phyloP scores from a whole-genome alignment of 768 basidiomycete genomes.

The Trametes cinnabarina region DNA sequence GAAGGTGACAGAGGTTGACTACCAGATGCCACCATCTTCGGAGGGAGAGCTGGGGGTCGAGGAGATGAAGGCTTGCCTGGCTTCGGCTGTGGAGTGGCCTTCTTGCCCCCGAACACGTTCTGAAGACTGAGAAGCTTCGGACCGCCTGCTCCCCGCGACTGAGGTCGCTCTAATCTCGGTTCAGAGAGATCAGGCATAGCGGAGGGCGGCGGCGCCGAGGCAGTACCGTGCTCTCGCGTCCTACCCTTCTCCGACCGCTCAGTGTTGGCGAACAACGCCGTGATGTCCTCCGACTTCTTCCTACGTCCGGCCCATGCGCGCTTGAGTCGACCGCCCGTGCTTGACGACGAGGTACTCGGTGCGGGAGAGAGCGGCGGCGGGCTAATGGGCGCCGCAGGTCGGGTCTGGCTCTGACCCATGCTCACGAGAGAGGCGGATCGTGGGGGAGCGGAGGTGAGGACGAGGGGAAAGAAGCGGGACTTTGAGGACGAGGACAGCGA shows the following conservation, averaged over 20 bases:
- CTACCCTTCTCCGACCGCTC: slow-evolving; percentile 20
- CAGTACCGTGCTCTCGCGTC: background rate
- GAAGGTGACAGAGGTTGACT: background rate
- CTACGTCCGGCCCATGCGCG: slow-evolving; percentile 56
- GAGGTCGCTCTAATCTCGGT: slow-evolving; percentile 34
- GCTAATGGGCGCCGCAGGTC: slow-evolving; percentile 24
- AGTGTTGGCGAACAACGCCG: slow-evolving; percentile 25
- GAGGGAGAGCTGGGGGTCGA: slow-evolving; percentile 32
- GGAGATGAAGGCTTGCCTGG: slow-evolving; percentile 20
- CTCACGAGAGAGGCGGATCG: slow-evolving; percentile 30
- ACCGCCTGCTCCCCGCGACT: slow-evolving; percentile 27
- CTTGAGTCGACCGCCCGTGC: slow-evolving; percentile 51
- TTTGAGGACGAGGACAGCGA: slow-evolving; percentile 31
- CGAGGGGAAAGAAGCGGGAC: slow-evolving; percentile 26
- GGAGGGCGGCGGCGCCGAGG: slow-evolving; percentile 10
- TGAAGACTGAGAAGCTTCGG: slow-evolving; percentile 13
- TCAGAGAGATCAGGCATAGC: slow-evolving; percentile 16
- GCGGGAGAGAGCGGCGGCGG: slow-evolving; percentile 23
- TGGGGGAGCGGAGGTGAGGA: slow-evolving; percentile 30
- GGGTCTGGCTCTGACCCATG: slow-evolving; percentile 41
- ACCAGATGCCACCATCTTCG: slow-evolving; percentile 19
- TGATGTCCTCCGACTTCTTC: slow-evolving; percentile 54
- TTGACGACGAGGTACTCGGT: slow-evolving; percentile 34
- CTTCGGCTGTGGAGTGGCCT: slow-evolving; percentile 18
- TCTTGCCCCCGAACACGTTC: slow-evolving; percentile 44